These are phyloP conservation scores for Diaporthe ilicicola DNA, from an alignment of 2,329 filamentous ascomycete species.

Conservation along the genomic window DNA sequence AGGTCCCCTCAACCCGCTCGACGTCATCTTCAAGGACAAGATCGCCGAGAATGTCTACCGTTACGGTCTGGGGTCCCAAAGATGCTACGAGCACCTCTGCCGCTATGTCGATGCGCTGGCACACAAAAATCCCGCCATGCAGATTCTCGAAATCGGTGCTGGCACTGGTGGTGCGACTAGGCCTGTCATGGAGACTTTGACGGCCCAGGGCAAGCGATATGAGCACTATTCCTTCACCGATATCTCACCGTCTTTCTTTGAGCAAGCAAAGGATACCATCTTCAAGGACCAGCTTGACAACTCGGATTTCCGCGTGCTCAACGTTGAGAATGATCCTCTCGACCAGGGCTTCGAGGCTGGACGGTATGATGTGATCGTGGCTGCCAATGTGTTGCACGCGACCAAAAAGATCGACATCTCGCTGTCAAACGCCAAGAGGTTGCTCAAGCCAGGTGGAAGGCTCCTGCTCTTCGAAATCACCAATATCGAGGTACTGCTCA, in stretches of 20 bases:
- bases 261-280: slow-evolving; percentile 39
- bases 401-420: slow-evolving; percentile 40
- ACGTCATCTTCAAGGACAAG: slow-evolving; percentile 41
- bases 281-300: slow-evolving; percentile 36
- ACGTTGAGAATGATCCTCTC: slow-evolving; percentile 43
- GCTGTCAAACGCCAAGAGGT: slow-evolving; percentile 36
- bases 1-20: slow-evolving; percentile 40
- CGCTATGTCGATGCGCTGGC: slow-evolving; percentile 38
- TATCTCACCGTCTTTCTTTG: slow-evolving; percentile 49
- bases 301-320: slow-evolving; percentile 46
- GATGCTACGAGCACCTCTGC: slow-evolving; percentile 34
- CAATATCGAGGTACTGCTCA: slow-evolving; percentile 30
- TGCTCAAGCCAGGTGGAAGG: slow-evolving; percentile 44
- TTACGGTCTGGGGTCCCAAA: slow-evolving; percentile 35
- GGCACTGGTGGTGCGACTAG: slow-evolving; percentile 46
- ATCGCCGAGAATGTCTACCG: slow-evolving; percentile 39
- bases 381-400: slow-evolving; percentile 45
- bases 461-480: slow-evolving; percentile 44
- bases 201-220: slow-evolving; percentile 32
- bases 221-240: slow-evolving; percentile 48
- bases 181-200: slow-evolving; percentile 36
- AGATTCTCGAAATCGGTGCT: slow-evolving; percentile 48
- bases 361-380: slow-evolving; percentile 42
- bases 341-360: slow-evolving; percentile 40
- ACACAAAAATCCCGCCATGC: slow-evolving; percentile 44